A percentile compares a stretch with the other conserved stretches of the same genome.
Conservation (phyloP, 192 early-diverging fungal species). For the Cetraspora pellucida region DNA sequence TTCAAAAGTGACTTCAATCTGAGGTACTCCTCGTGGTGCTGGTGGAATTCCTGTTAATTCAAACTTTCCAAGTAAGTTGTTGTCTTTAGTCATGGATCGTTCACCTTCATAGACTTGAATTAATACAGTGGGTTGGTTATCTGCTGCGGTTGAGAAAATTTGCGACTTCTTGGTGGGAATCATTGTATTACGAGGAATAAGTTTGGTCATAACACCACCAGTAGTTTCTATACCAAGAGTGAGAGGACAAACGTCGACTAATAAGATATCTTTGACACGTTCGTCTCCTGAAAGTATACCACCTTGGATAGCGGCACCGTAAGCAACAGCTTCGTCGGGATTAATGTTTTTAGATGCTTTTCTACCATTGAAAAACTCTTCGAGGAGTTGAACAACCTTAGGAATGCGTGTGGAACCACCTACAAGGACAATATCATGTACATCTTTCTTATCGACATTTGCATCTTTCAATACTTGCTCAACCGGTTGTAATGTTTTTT, state of each 20-base stretch:
- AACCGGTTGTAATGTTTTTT: constrained; percentile 91
- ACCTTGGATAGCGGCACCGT: constrained; percentile 96
- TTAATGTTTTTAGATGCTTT: constrained; percentile 97
- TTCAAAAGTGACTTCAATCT: constrained; percentile 97
- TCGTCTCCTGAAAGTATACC: constrained; percentile 83
- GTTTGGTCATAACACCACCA: constrained; percentile 95
- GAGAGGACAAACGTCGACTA: constrained; percentile 95
- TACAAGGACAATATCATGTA: constrained; percentile 96
- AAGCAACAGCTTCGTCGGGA: constrained; percentile 98
- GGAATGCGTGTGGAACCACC: constrained; percentile 99
- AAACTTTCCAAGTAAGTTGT: constrained; percentile 97
- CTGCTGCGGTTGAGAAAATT: constrained; percentile 95
- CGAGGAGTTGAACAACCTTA: constrained; percentile 91
- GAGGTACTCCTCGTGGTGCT: constrained; percentile 92
- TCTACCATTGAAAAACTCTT: constrained; percentile 96
- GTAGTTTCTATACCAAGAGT: constrained; percentile 98
- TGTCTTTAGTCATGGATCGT: constrained; percentile 96
- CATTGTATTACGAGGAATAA: constrained; percentile 90
- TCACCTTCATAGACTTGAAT: constrained; percentile 99
- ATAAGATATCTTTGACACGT: constrained; percentile 65
- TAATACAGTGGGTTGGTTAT: constrained; percentile 95
- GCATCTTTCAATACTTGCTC: constrained; percentile 94
- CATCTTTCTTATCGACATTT: constrained; percentile 77
- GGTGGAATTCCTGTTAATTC: constrained; percentile 94
- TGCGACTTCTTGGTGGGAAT: constrained; percentile 98